A percentile compares a stretch with the other conserved stretches of the same genome.
phyloP scores from a whole-genome alignment of 176 grass and related monocot species.

The Stipa capillata region DNA sequence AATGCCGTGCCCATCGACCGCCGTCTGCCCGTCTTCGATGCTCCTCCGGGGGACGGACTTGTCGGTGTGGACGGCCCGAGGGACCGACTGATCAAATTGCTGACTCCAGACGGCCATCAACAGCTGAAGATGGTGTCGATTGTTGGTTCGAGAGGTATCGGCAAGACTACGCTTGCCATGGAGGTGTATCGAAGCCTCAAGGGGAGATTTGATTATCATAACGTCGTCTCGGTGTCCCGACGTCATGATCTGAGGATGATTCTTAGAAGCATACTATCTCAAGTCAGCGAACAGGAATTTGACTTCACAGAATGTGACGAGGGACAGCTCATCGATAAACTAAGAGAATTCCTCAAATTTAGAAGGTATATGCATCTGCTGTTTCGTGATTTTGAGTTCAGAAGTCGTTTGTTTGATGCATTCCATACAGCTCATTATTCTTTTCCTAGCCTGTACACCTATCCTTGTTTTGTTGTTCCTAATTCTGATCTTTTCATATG shows the following conservation, averaged over 20 bases:
- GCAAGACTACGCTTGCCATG: not conserved
- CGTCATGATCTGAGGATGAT: not conserved
- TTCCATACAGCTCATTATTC: not conserved
- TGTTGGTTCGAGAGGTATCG: not conserved
- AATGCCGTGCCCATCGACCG: not conserved
- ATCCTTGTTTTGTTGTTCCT: not conserved
- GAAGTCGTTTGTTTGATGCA: not conserved
- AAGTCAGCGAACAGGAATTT: not conserved
- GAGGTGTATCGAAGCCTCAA: not conserved
- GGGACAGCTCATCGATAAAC: not conserved
- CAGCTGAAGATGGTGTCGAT: not conserved
- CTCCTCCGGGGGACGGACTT: not conserved
- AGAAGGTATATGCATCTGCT: not conserved
- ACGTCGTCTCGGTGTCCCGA: not conserved
- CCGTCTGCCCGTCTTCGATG: not conserved
- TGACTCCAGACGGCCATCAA: not conserved
- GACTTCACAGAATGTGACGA: not conserved
- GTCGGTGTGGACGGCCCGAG: not conserved
- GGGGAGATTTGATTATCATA: not conserved
- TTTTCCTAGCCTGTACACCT: not conserved
- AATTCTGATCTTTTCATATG: not conserved
- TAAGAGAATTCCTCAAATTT: not conserved
- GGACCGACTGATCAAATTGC: not conserved
- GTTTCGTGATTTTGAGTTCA: not conserved
- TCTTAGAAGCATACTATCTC: not conserved